Evolutionary conservation across 495 filamentous ascomycete genomes (phyloP).

Genomic region (Penicillium daleae): DNA sequence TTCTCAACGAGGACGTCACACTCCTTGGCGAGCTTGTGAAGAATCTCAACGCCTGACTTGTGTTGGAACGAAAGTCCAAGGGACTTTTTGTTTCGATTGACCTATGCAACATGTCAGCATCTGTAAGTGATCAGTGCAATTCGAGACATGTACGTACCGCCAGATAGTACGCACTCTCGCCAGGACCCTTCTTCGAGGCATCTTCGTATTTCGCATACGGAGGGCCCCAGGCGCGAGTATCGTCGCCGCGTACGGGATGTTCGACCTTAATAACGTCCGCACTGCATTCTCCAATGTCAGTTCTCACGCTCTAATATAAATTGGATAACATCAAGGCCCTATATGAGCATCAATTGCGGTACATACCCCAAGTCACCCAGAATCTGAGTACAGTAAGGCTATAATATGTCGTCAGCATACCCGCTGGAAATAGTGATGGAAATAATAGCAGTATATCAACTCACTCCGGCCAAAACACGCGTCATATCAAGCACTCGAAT

Average conservation of each 20-base stretch:
- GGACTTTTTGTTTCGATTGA: slow-evolving; percentile 97
- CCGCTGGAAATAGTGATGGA: not conserved
- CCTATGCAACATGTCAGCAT: slow-evolving; percentile 50
- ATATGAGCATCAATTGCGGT: slow-evolving; percentile 17
- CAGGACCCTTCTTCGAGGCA: slow-evolving; percentile 67
- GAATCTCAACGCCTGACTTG: slow-evolving; percentile 76
- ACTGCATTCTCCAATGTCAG: slow-evolving; percentile 47
- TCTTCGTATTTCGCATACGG: slow-evolving; percentile 81
- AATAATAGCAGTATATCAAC: slow-evolving; percentile 34
- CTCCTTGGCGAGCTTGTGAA: slow-evolving; percentile 80
- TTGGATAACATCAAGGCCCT: not conserved
- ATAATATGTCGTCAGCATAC: slow-evolving; percentile 26
- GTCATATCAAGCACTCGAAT: slow-evolving; percentile 95
- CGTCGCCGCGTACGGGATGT: slow-evolving; percentile 88
- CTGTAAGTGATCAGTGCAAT: not conserved
- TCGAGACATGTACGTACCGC: slow-evolving; percentile 56
- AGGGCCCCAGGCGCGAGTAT: slow-evolving; percentile 95
- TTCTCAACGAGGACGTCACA: slow-evolving; percentile 97
- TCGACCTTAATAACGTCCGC: slow-evolving; percentile 98
- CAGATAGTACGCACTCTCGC: slow-evolving; percentile 95
- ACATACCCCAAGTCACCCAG: slow-evolving; percentile 92
- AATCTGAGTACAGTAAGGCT: slow-evolving; percentile 99
- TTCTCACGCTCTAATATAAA: not conserved
- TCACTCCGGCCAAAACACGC: slow-evolving; percentile 89
- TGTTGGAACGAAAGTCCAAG: slow-evolving; percentile 89